These are phyloP conservation scores for Lathyrus sativus DNA, from an alignment of 306 rosid genomes.

Conservation along the genomic window DNA sequence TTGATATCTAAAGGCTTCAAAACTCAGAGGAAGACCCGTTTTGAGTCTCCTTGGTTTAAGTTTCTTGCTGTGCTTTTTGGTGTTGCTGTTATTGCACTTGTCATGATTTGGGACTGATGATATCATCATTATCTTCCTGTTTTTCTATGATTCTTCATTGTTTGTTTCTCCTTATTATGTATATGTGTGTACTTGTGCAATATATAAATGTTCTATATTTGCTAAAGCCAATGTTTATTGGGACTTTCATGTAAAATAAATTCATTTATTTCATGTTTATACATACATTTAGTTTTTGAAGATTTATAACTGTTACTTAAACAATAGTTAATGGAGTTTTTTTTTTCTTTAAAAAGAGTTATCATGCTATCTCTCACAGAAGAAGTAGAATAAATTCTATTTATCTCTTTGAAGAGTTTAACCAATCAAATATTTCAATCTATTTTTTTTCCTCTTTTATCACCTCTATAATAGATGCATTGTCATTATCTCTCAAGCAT, in stretches of 20 bases:
- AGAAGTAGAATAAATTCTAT: no score
- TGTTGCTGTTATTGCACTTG: conserved; percentile 65
- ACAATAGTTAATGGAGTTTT: not conserved
- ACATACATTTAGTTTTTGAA: not conserved
- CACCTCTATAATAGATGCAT: no score
- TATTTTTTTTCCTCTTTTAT: no score
- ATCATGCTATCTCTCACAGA: no score
- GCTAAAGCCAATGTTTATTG: not conserved
- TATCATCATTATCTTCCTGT: not conserved
- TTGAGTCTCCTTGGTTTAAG: conserved; percentile 59
- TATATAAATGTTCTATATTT: not conserved
- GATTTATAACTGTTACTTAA: not conserved
- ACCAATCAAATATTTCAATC: no score
- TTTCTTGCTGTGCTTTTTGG: conserved; percentile 73
- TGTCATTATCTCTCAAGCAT: no score
- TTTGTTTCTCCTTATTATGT: not conserved
- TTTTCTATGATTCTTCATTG: not conserved
- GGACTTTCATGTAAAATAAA: not conserved
- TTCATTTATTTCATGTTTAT: not conserved
- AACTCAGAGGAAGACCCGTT: conserved; percentile 41
- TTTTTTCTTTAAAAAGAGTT: no score
- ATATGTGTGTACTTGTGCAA: not conserved
- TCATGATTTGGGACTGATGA: conserved; percentile 74
- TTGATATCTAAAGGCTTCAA: conserved; percentile 70
- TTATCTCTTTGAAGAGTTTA: no score